These are phyloP conservation scores for Quercus tomentella DNA, from an alignment of 331 rosid genomes.

Conservation along the genomic window DNA sequence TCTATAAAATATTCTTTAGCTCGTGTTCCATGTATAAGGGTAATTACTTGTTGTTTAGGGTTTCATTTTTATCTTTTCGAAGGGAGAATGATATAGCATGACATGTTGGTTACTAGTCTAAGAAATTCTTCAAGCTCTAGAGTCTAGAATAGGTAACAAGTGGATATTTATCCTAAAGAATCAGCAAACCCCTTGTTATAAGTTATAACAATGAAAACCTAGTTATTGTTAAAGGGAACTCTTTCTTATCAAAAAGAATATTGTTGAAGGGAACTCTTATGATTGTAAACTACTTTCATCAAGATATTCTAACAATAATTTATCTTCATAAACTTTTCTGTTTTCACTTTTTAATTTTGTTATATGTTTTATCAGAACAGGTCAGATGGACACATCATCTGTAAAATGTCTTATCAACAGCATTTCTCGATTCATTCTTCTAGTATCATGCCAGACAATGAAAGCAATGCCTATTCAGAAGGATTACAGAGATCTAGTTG, in stretches of 20 bases:
- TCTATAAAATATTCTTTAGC: not conserved
- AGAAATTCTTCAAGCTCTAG: slow-evolving; percentile 16
- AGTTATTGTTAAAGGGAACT: not conserved
- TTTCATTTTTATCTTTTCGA: not conserved
- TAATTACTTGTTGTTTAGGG: slow-evolving; percentile 6
- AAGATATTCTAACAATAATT: not conserved
- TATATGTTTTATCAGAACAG: slow-evolving; percentile 39
- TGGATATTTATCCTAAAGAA: not conserved
- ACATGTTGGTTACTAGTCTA: slow-evolving; percentile 2
- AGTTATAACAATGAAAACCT: not conserved
- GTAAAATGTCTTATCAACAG: slow-evolving; percentile 81
- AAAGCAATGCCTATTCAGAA: slow-evolving; percentile 63
- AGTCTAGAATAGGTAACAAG: not conserved
- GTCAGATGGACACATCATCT: slow-evolving; percentile 61
- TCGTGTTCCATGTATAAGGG: not conserved
- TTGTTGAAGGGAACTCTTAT: not conserved
- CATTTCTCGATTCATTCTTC: slow-evolving; percentile 77
- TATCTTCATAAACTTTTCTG: not conserved
- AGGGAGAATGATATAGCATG: slow-evolving; percentile 2
- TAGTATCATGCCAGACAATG: slow-evolving; percentile 66
- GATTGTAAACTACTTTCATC: not conserved
- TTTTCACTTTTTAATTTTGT: slow-evolving; percentile 4
- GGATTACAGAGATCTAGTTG: slow-evolving; percentile 51
- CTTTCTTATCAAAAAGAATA: not conserved
- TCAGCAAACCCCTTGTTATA: slow-evolving; percentile 4